phyloP scores from a whole-genome alignment of 1,284 basidiomycete species.

The Microbotryum lychnidis-dioicae region DNA sequence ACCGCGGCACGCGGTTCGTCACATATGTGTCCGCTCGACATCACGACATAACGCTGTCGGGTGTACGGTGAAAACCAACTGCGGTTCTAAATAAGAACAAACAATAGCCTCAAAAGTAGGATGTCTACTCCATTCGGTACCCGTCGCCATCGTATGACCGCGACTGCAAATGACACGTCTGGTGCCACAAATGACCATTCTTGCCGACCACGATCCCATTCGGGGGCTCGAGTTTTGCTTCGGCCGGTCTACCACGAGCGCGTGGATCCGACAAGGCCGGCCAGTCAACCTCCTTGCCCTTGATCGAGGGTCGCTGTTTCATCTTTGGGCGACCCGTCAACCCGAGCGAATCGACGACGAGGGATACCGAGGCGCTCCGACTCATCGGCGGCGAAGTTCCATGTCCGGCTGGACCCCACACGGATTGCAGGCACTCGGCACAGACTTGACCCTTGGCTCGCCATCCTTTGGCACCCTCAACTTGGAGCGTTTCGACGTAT shows the following conservation, averaged over 20 bases:
- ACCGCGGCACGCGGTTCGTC: too few relatives aligned
- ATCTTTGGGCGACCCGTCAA: constrained; percentile 26
- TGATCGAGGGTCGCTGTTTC: constrained; percentile 32
- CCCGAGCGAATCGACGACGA: constrained; percentile 28
- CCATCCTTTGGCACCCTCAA: constrained; percentile 26
- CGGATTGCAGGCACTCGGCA: constrained; percentile 23
- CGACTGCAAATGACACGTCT: constrained; percentile 6
- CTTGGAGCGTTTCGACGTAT: constrained; percentile 49
- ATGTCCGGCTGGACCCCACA: constrained; percentile 20
- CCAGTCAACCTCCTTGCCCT: constrained; percentile 36
- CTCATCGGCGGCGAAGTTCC: constrained; percentile 25
- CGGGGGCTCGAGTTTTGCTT: constrained; percentile 8
- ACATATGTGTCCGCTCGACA: too few relatives aligned
- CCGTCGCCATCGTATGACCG: too few relatives aligned
- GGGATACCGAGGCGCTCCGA: constrained; percentile 20
- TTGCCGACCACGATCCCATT: constrained; percentile 20
- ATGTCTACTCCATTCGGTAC: too few relatives aligned
- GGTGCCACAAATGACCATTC: constrained; percentile 25
- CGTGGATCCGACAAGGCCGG: constrained; percentile 4
- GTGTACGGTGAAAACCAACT: too few relatives aligned
- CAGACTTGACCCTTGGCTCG: constrained; percentile 16
- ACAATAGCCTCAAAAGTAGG: too few relatives aligned
- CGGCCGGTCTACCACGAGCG: neutral
- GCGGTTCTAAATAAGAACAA: too few relatives aligned
- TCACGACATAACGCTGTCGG: too few relatives aligned